Percentiles rank a stretch among this genome's conserved stretches.
Conservation (phyloP, 1,284 basidiomycete genomes). For the Ceratobasidium sp. region DNA sequence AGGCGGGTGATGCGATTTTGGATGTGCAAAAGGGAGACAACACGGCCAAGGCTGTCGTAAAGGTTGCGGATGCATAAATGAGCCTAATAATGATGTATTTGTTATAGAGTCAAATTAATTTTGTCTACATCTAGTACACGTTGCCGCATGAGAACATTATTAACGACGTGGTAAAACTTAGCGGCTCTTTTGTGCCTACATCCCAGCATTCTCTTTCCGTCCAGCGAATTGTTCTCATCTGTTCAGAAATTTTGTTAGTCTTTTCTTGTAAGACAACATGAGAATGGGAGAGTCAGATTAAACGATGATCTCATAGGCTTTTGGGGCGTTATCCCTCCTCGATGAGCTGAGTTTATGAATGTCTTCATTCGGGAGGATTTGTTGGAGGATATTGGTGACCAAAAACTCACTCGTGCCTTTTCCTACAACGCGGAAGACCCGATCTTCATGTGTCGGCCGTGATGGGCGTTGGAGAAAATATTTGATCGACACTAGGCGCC, state of each 20-base stretch:
- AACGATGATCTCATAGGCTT: conserved; percentile 39
- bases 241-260: too few relatives aligned
- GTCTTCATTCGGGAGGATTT: too few relatives aligned
- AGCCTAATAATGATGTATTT: neutral
- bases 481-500: conserved; percentile 4
- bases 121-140: neutral
- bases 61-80: neutral
- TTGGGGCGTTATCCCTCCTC: conserved; percentile 43
- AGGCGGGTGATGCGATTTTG: conserved; percentile 46
- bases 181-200: neutral
- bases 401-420: too few relatives aligned
- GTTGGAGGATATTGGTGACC: too few relatives aligned
- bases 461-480: neutral
- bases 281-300: conserved; percentile 29
- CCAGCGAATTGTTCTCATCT: too few relatives aligned
- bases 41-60: neutral
- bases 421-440: too few relatives aligned
- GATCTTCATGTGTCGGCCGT: neutral
- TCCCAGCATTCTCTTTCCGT: too few relatives aligned
- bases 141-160: neutral
- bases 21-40: conserved; percentile 34
- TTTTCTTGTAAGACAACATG: too few relatives aligned
- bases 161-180: too few relatives aligned
- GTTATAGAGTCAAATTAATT: neutral
- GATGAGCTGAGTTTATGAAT: conserved; percentile 43